phyloP scores from a whole-genome alignment of 2,329 filamentous ascomycete species.

The Alternaria conjuncta region DNA sequence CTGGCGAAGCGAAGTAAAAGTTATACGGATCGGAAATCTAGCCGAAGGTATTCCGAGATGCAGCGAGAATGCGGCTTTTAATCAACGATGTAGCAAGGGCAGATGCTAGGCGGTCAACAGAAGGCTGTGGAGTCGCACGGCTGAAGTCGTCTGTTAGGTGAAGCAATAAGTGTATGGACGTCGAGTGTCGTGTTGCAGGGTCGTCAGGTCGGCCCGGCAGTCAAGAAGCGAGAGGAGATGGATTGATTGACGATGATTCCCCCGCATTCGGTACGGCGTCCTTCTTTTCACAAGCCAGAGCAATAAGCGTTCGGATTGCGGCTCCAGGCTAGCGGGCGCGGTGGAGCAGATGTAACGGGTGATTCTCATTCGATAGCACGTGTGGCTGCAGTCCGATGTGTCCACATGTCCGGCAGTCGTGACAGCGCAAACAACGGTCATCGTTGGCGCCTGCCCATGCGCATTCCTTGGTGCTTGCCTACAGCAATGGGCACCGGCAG shows the following conservation, averaged over 20 bases:
- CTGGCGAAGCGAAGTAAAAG: constrained; percentile 23
- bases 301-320: constrained; percentile 31
- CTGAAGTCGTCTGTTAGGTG: constrained; percentile 17
- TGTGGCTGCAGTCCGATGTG: constrained; percentile 27
- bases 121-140: constrained; percentile 11
- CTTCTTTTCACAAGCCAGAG: constrained; percentile 34
- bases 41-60: constrained; percentile 40
- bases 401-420: constrained; percentile 34
- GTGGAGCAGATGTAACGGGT: constrained; percentile 37
- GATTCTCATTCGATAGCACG: constrained; percentile 31
- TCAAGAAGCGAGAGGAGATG: constrained; percentile 40
- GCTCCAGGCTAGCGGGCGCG: constrained; percentile 30
- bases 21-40: constrained; percentile 34
- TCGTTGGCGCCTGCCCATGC: constrained; percentile 6
- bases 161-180: constrained; percentile 29
- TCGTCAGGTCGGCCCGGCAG: constrained; percentile 41
- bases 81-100: constrained; percentile 15
- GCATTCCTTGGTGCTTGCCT: constrained; percentile 11
- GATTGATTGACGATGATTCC: constrained; percentile 43
- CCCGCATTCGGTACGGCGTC: constrained; percentile 43
- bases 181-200: constrained; percentile 36
- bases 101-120: constrained; percentile 26
- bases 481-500: constrained; percentile 6
- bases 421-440: neutral
- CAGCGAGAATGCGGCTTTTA: constrained; percentile 28